These are phyloP conservation scores for Echeveria elegans DNA, from an alignment of 164 flowering plant species.

Conservation along the genomic window DNA sequence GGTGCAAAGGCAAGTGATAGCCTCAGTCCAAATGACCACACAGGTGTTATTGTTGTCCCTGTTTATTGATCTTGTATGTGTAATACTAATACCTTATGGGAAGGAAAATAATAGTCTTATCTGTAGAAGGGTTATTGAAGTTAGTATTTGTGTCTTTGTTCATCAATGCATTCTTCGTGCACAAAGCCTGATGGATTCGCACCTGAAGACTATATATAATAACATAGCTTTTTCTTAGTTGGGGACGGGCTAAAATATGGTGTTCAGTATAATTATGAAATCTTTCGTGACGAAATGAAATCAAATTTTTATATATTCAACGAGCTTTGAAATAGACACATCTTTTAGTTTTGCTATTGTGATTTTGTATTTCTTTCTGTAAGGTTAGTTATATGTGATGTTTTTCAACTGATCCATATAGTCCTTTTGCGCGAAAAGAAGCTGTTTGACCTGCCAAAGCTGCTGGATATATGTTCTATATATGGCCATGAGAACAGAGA, in stretches of 20 bases:
- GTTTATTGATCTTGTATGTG: background rate
- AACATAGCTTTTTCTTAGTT: background rate
- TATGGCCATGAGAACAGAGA: slow-evolving; percentile 89
- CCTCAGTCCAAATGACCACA: slow-evolving; percentile 69
- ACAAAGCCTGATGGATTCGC: background rate
- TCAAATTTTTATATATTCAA: background rate
- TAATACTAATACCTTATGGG: background rate
- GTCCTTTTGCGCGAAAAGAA: slow-evolving; percentile 91
- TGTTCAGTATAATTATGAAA: background rate
- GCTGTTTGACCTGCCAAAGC: slow-evolving; percentile 76
- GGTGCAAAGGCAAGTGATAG: slow-evolving; percentile 56
- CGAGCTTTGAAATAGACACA: background rate
- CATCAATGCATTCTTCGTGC: background rate
- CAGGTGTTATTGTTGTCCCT: slow-evolving; percentile 38
- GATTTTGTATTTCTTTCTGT: background rate
- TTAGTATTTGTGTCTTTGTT: background rate
- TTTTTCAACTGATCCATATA: slow-evolving; percentile 38
- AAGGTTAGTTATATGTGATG: slow-evolving; percentile 7
- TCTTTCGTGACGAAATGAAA: background rate
- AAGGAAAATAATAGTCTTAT: background rate
- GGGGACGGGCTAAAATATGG: background rate
- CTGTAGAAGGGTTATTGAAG: background rate
- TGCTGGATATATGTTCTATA: slow-evolving; percentile 91
- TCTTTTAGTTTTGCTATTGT: background rate
- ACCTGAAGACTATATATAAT: background rate